Evolutionary conservation across 148 eudicot genomes (phyloP), one percentile per base, ranked within the genome.

Genomic region (Vaccinium myrtillus): DNA sequence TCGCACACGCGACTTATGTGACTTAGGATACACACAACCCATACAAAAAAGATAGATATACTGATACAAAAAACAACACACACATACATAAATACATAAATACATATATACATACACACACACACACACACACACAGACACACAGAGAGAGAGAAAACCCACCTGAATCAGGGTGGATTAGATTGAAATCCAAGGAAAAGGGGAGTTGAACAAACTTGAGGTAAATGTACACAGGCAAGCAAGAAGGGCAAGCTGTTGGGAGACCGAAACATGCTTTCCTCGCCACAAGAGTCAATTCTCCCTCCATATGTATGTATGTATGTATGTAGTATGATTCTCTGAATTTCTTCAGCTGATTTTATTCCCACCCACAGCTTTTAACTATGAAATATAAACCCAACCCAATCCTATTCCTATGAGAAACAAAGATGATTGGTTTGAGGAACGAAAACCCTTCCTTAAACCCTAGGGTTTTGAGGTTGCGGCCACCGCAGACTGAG

Each of bases 151-250:
- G 46, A 27, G 49, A 32, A 10, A 14, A 23, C 7, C 49, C 82
- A 94, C 98, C 99, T 83, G 99, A 96, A 92, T 96, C 98, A 49
- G 99, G 98, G 76, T 87, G 86, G 12, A 85, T 88, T 79, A 89
- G 92, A 90, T 96, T 89, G 87, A 86, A 93, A 6, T 74, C 85
- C 86, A 94, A 87, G 89, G 86, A 84, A 81, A 96, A 96, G 58
- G 93, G 92, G 49, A 86, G 6, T 18, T 83, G 80, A 80, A 95
- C 88, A 83, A 94, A 92, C 87, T 88, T 96, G 83, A 96, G 99
- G 74, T 92, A 96, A 48, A 96, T 86, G 87, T 90, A 96, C 86
- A 90, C 91, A 7, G 99, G 95, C 83, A 96, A 89, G 81, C 95
- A 92, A 8, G 85, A 84, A 5, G 97, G 95, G 88, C 99, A 96